These are phyloP conservation scores for Diaporthe amygdali DNA, from an alignment of 2,329 filamentous ascomycete species.

Conservation along the genomic window DNA sequence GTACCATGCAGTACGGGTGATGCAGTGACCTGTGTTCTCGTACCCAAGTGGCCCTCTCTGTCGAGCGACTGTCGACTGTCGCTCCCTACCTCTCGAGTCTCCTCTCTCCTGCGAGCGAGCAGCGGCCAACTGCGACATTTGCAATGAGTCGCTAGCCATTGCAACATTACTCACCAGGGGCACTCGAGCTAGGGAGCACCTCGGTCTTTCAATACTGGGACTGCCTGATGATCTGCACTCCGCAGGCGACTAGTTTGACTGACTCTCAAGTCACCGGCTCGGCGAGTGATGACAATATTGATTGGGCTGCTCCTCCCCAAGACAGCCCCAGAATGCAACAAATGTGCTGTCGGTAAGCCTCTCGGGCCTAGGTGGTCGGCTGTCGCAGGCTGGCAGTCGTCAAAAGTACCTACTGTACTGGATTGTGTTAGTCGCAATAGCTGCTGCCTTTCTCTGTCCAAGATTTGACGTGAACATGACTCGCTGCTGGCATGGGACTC, in stretches of 20 bases:
- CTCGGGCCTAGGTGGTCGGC: not conserved
- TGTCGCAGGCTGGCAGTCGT: not conserved
- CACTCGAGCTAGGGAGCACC: slow-evolving; percentile 7
- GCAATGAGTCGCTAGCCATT: slow-evolving; percentile 11
- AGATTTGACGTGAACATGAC: slow-evolving; percentile 5
- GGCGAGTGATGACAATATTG: slow-evolving; percentile 3
- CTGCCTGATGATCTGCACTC: slow-evolving; percentile 19
- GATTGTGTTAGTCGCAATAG: not conserved
- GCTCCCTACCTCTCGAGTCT: not conserved
- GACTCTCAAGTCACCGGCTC: not conserved
- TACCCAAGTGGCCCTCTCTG: not conserved
- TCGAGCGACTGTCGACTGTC: too few species aligned
- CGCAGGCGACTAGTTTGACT: slow-evolving; percentile 3
- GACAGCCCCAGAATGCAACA: not conserved
- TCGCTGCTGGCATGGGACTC: slow-evolving; percentile 1
- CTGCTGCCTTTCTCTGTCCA: not conserved
- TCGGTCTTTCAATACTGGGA: slow-evolving; percentile 9
- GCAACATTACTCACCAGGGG: slow-evolving; percentile 15
- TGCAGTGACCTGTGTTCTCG: not conserved
- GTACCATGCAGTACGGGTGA: not conserved
- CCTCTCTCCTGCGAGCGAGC: not conserved
- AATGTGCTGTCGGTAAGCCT: not conserved
- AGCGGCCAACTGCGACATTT: not conserved
- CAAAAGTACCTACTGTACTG: not conserved
- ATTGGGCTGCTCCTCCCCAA: not conserved